Conservation (phyloP, 169 alveolate species). For the Cryptosporidium muris region DNA sequence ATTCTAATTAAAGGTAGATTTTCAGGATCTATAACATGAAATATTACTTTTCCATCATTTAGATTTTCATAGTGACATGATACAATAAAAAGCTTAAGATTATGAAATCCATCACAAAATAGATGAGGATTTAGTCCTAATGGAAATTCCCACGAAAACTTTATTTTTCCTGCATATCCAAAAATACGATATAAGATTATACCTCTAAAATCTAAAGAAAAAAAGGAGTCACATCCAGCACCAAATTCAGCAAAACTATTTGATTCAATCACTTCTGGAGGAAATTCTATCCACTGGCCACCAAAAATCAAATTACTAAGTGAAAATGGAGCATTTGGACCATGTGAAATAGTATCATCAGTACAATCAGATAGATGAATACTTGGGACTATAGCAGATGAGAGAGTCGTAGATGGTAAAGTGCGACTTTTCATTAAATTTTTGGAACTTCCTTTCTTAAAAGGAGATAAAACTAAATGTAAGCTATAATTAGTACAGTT, state of each 20-base stretch:
- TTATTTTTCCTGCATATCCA: slow-evolving; percentile 63
- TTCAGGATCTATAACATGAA: slow-evolving; percentile 35
- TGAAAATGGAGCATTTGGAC: slow-evolving; percentile 65
- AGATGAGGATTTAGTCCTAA: slow-evolving; percentile 52
- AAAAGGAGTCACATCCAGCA: slow-evolving; percentile 55
- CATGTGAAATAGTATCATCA: slow-evolving; percentile 37
- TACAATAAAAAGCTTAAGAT: slow-evolving; percentile 31
- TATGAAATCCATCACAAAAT: slow-evolving; percentile 32
- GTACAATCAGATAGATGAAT: slow-evolving; percentile 33
- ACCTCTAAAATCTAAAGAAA: slow-evolving; percentile 46
- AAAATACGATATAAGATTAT: slow-evolving; percentile 33
- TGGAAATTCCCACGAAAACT: slow-evolving; percentile 59
- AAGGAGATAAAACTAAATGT: slow-evolving; percentile 26
- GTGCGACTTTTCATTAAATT: slow-evolving; percentile 17
- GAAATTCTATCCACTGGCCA: slow-evolving; percentile 65
- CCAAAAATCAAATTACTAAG: slow-evolving; percentile 44
- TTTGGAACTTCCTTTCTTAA: slow-evolving; percentile 26
- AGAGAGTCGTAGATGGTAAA: slow-evolving; percentile 32
- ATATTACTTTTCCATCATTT: slow-evolving; percentile 44
- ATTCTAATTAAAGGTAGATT: slow-evolving; percentile 38
- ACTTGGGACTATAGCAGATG: slow-evolving; percentile 63
- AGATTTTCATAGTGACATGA: slow-evolving; percentile 57
- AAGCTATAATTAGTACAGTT: slow-evolving; percentile 28
- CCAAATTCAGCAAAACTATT: slow-evolving; percentile 52
- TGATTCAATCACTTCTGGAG: slow-evolving; percentile 31